Conservation (phyloP, 2,329 filamentous ascomycete genomes). For the Aspergillus sp. region DNA sequence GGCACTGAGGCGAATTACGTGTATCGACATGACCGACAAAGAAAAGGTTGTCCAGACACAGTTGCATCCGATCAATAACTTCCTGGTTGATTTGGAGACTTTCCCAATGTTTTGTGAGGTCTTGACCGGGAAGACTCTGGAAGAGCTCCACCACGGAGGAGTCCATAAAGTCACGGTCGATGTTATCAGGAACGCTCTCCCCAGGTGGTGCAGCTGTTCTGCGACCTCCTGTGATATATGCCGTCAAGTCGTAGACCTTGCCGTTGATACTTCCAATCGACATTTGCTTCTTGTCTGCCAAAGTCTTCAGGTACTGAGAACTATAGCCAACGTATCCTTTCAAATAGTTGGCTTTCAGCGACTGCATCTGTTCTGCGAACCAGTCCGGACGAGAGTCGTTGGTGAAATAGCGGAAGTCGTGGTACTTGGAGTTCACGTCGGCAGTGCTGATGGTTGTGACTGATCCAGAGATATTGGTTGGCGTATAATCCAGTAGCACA, state of each 20-base stretch:
- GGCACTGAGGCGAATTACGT: conserved; percentile 77
- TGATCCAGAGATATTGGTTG: conserved; percentile 70
- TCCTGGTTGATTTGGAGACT: conserved; percentile 59
- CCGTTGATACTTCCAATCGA: conserved; percentile 75
- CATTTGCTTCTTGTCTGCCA: conserved; percentile 59
- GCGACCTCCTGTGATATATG: conserved; percentile 75
- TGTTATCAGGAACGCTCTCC: conserved; percentile 45
- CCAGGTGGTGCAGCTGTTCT: conserved; percentile 59
- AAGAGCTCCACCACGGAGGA: conserved; percentile 72
- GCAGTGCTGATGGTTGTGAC: conserved; percentile 62
- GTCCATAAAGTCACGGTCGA: conserved; percentile 78
- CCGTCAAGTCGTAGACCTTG: conserved; percentile 85
- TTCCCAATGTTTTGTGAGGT: conserved; percentile 83
- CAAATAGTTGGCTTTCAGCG: conserved; percentile 73
- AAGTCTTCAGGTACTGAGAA: conserved; percentile 68
- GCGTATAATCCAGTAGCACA: conserved; percentile 82
- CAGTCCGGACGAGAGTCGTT: conserved; percentile 84
- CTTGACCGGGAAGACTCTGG: conserved; percentile 69
- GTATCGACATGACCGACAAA: conserved; percentile 92
- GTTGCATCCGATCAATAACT: conserved; percentile 67
- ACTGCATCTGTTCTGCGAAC: conserved; percentile 85
- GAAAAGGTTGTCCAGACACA: conserved; percentile 91
- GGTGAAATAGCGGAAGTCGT: conserved; percentile 85
- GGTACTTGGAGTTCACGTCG: conserved; percentile 76
- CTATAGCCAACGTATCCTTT: conserved; percentile 88